Evolutionary conservation across 2,329 filamentous ascomycete genomes (phyloP), one percentile per base, ranked within the genome.

Genomic region (Cadophora luteo-olivacea): DNA sequence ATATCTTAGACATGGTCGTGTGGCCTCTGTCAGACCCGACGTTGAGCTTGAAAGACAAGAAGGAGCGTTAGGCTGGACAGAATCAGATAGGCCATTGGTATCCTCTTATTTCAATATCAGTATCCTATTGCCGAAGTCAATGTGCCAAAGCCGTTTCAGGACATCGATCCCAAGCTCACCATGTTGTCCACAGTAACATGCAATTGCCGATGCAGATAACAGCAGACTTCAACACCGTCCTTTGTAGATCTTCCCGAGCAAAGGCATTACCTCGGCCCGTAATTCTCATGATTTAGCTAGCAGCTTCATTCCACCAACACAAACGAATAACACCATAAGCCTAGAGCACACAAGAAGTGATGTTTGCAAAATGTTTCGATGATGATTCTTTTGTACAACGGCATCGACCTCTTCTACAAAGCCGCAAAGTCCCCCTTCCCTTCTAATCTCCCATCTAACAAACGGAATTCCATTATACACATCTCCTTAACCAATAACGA

Each of bases 401-500:
- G 78, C 65, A 73, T 81, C 67, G 78, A 79, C 51, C 71, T 74
- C 54, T 72, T 79, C 70, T 79, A 79, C 70, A 75, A 79, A 72
- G 75, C 69, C 74, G 74, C 79, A 69, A 87, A 84, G 24, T 81
- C 55, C 12, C 11, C 19, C 61, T 63, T 54, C 58, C 24, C 58
- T 51, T 68, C 63, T 66, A 65, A 45, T 9, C 55, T 49, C 57
- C 25, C 55, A 49, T 65, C 32, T 63, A 65, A 49, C 55, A 60
- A 67, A 65, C 38, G 48, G 67, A 61, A 67, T 45, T 58, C 33
- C 41, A 68, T 65, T 66, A 69, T 66, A 71, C 61, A 57, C 55
- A 68, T 49, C 49, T 36, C 51, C 22, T 68, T 95, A 99, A 91
- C 96, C 96, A 83, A 99, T 97, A 77, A 98, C 83, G 76, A 99